A percentile compares a stretch with the other conserved stretches of the same genome.
phyloP scores from a whole-genome alignment of 768 basidiomycete species.

The Brasilioporus rufonigricans region DNA sequence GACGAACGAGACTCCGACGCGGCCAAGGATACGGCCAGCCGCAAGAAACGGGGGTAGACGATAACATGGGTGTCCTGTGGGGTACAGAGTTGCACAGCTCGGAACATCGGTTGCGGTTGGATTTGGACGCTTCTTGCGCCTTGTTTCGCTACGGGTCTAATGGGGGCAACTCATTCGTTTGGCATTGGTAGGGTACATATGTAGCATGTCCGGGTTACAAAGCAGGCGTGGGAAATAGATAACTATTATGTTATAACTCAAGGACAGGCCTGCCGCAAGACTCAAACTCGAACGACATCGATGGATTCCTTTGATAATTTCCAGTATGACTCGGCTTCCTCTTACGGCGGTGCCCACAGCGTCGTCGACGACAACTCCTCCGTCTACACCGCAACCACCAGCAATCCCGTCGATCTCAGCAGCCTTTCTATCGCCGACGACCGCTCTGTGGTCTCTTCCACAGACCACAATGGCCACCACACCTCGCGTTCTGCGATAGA shows the following conservation, averaged over 20 bases:
- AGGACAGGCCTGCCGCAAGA: background rate
- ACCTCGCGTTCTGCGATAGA: constrained; percentile 45
- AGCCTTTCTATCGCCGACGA: constrained; percentile 67
- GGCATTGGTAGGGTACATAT: background rate
- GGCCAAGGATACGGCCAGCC: constrained; percentile 50
- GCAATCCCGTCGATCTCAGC: constrained; percentile 59
- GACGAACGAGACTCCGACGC: constrained; percentile 58
- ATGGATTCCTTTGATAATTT: constrained; percentile 88
- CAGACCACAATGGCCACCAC: constrained; percentile 39
- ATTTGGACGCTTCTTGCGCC: too few species aligned
- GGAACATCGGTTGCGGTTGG: too few species aligned
- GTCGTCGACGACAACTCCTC: constrained; percentile 80
- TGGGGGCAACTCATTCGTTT: constrained; percentile 11
- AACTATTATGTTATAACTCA: constrained; percentile 13
- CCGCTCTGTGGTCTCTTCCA: constrained; percentile 42
- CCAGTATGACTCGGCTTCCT: constrained; percentile 80
- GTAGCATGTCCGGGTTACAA: constrained; percentile 10
- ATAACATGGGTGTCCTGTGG: constrained; percentile 22
- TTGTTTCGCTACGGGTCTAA: too few species aligned
- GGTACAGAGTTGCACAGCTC: too few species aligned
- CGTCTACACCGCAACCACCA: constrained; percentile 73
- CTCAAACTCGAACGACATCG: constrained; percentile 24
- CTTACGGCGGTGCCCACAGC: constrained; percentile 67
- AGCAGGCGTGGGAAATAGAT: constrained; percentile 27
- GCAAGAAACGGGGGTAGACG: constrained; percentile 43